Evolutionary conservation across 2,329 filamentous ascomycete species (phyloP).

Genomic region (Alternaria sp.): DNA sequence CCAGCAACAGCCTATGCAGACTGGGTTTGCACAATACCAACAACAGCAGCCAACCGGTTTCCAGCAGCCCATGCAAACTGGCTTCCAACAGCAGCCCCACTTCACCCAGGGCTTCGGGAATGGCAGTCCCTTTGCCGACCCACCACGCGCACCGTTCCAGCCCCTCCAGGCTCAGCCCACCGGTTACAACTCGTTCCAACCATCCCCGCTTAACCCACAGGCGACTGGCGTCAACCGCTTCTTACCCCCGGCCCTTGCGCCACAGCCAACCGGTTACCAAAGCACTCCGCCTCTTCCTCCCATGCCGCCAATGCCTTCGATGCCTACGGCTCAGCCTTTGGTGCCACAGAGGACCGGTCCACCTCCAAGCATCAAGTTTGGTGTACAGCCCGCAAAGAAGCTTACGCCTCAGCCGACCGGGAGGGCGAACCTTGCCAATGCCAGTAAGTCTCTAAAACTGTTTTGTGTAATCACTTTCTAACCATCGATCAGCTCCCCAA

Average conservation of each 20-base stretch:
- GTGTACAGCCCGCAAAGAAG: conserved; percentile 77
- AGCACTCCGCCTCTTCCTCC: conserved; percentile 67
- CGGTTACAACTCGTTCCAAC: conserved; percentile 49
- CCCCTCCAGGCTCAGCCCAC: conserved; percentile 52
- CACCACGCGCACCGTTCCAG: conserved; percentile 58
- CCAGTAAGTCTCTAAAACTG: conserved; percentile 76
- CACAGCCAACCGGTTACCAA: conserved; percentile 65
- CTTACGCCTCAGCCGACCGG: conserved; percentile 88
- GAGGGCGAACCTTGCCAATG: conserved; percentile 89
- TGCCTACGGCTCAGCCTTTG: conserved; percentile 69
- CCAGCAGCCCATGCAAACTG: conserved; percentile 60
- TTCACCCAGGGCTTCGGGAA: conserved; percentile 59
- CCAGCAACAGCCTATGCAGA: conserved; percentile 57
- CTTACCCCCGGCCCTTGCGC: conserved; percentile 59
- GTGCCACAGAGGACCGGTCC: conserved; percentile 85
- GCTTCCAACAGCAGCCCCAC: conserved; percentile 36
- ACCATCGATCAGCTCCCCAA: conserved; percentile 66
- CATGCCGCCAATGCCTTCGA: conserved; percentile 63
- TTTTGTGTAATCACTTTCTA: conserved; percentile 7
- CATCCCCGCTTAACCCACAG: conserved; percentile 58
- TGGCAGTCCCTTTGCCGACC: conserved; percentile 63
- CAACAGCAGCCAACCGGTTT: conserved; percentile 55
- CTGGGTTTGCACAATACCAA: conserved; percentile 53
- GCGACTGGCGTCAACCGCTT: conserved; percentile 63
- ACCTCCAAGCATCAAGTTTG: conserved; percentile 87